A percentile compares a stretch with the other conserved stretches of the same genome.
phyloP scores from a whole-genome alignment of 2,329 filamentous ascomycete genomes.

The Tolypocladium ovalisporum region DNA sequence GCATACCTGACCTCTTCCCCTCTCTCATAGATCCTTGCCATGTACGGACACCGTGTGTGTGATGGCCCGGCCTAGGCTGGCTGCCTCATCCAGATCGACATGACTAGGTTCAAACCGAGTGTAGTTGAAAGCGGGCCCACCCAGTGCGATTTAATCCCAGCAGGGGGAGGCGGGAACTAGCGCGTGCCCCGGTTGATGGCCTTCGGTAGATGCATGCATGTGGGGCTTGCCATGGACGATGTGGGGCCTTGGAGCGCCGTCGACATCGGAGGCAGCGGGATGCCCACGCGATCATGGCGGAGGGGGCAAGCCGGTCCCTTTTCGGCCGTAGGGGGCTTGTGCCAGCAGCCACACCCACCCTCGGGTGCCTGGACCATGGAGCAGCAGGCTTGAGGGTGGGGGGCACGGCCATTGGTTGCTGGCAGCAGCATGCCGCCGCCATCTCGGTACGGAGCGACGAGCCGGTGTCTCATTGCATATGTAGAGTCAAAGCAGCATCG shows the following conservation, averaged over 20 bases:
- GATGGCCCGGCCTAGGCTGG: not conserved
- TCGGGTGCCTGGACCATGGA: not conserved
- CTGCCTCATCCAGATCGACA: not conserved
- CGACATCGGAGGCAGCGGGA: not conserved
- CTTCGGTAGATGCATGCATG: conserved; percentile 18
- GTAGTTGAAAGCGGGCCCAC: conserved; percentile 16
- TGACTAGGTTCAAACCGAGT: conserved; percentile 1
- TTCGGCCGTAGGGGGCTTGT: not conserved
- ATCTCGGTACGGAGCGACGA: not conserved
- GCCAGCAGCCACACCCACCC: not conserved
- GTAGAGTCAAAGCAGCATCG: not conserved
- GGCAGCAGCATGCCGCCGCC: not conserved
- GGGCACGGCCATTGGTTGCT: not conserved
- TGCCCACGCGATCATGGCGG: conserved; percentile 1
- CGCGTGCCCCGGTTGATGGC: conserved; percentile 10
- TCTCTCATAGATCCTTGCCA: not conserved
- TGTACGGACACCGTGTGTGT: not conserved
- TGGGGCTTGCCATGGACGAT: not conserved
- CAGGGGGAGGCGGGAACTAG: conserved; percentile 18
- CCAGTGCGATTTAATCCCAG: conserved; percentile 5
- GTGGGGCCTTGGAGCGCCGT: not conserved
- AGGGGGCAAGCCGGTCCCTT: not conserved
- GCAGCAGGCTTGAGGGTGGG: not conserved
- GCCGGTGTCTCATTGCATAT: not conserved
- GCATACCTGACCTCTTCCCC: not conserved